Percentiles rank a stretch among this genome's conserved stretches.
phyloP scores from a whole-genome alignment of 2,329 filamentous ascomycete genomes.

The Blastomyces percursus region DNA sequence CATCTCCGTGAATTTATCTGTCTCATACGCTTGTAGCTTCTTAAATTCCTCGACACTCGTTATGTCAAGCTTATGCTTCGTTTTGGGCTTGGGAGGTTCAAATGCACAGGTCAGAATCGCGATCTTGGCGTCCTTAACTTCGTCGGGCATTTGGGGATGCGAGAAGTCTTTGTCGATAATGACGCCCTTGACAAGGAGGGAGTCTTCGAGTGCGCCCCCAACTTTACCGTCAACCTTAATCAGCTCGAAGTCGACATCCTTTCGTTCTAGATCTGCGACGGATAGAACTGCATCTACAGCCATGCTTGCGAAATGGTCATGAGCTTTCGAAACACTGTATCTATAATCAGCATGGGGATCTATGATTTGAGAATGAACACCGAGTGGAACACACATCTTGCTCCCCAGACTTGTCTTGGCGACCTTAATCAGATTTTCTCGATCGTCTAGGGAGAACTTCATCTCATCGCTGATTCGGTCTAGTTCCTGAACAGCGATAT shows the following conservation, averaged over 20 bases:
- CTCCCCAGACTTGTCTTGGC: slow-evolving; percentile 91
- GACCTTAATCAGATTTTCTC: slow-evolving; percentile 80
- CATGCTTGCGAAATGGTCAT: slow-evolving; percentile 96
- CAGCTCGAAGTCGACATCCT: slow-evolving; percentile 96
- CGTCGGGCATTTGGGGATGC: slow-evolving; percentile 95
- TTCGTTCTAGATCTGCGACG: slow-evolving; percentile 88
- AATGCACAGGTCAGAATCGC: slow-evolving; percentile 97
- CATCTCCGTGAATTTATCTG: slow-evolving; percentile 96
- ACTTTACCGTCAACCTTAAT: slow-evolving; percentile 99
- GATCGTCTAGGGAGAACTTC: slow-evolving; percentile 69
- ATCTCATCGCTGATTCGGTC: slow-evolving; percentile 90
- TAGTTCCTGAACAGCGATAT: slow-evolving; percentile 85
- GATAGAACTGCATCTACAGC: slow-evolving; percentile 94
- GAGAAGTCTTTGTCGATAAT: slow-evolving; percentile 99
- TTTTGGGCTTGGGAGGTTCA: slow-evolving; percentile 98
- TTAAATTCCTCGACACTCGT: slow-evolving; percentile 97
- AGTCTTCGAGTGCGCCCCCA: slow-evolving; percentile 84
- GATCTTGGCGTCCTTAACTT: slow-evolving; percentile 90
- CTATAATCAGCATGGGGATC: slow-evolving; percentile 5
- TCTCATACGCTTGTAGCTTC: slow-evolving; percentile 91
- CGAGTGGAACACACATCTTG: slow-evolving; percentile 56
- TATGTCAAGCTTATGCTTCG: slow-evolving; percentile 98
- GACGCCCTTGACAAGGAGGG: slow-evolving; percentile 89
- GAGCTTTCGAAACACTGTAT: slow-evolving; percentile 74
- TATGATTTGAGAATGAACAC: not conserved